Evolutionary conservation across 1,284 basidiomycete genomes (phyloP), one percentile per base, ranked within the genome.

Genomic region (Cryptococcus hybrid): DNA sequence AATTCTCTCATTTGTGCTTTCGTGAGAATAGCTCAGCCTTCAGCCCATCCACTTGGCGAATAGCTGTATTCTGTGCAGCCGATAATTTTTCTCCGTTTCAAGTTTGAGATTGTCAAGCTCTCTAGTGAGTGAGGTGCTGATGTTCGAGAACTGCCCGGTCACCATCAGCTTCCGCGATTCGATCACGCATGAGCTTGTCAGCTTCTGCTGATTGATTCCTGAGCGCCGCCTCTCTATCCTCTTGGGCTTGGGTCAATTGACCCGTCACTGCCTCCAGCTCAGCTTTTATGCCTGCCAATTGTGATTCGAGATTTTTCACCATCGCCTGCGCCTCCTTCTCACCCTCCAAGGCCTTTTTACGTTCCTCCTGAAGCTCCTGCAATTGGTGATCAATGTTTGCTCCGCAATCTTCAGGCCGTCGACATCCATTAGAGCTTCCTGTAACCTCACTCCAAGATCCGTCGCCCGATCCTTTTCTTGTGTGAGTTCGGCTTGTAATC

Each of bases 91-190:
- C 18, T 74, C 70, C 37, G 71, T 58, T 42, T 76, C 69, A 13
- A 65, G 50, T 43, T 68, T 69, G 13, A 72, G 55, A 37, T 71
- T 67, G 52, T 77, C 74, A 15, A 78, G 55, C 52, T 77, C 67
- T 49, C 76, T 86, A 56, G 84, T 84, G 35, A 60, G 90, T 88
- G 44, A 86, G 84, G 72, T 91, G 89, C 73, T 92, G 88, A 57
- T 91, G 86, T 71, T 93, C 90, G 51, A 94, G 80, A 3, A 94
- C 89, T 0, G 90, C 90, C 13, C 91, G 84, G 75, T 94, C 91
- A 0, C 90, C 91, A 68, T 94, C 90, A 6, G 92, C 89, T 73
- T 95, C 92, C 2, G 89, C 89, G 47, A 89, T 87, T 68, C 91
- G 89, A 74, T 94, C 91, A 1, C 90, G 84, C 71, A 96, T 84